Percentiles rank a stretch among this genome's conserved stretches.
Conservation (phyloP, 805 yeast species). For the Komagataella phaffii region DNA sequence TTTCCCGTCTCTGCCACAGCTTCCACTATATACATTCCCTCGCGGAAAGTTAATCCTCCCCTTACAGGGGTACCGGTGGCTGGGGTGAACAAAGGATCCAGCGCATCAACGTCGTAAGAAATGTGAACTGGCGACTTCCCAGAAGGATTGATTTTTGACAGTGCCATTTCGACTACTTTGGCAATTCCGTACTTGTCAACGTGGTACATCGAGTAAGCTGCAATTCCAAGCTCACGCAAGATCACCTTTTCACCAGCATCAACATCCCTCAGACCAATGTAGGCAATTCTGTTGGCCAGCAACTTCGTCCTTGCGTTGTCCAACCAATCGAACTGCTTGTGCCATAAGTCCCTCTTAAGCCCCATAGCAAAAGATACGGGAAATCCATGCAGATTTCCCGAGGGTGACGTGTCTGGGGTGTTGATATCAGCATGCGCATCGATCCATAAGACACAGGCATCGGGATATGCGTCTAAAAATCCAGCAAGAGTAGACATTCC, state of each 20-base stretch:
- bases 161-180: constrained; percentile 83
- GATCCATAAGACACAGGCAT: constrained; percentile 87
- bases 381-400: constrained; percentile 94
- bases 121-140: constrained; percentile 67
- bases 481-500: constrained; percentile 91
- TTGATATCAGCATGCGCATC: constrained; percentile 98
- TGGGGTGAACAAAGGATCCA: constrained; percentile 88
- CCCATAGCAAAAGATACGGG: constrained; percentile 91
- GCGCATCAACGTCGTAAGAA: constrained; percentile 92
- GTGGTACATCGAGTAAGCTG: constrained; percentile 92
- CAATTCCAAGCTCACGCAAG: constrained; percentile 54
- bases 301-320: constrained; percentile 40
- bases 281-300: constrained; percentile 62
- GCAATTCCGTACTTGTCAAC: constrained; percentile 90
- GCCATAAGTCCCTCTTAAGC: constrained; percentile 50
- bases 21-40: constrained; percentile 86
- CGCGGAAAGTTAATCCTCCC: constrained; percentile 91
- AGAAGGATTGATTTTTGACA: constrained; percentile 63
- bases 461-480: constrained; percentile 64
- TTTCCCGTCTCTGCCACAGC: constrained; percentile 86
- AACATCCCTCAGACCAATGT: constrained; percentile 90
- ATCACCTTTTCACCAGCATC: constrained; percentile 76
- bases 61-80: constrained; percentile 98
- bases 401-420: constrained; percentile 67
- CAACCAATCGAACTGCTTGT: constrained; percentile 66